Base-by-base conservation (phyloP, 1,284 basidiomycete genomes). In the Laetiporus sulphureus region DNA sequence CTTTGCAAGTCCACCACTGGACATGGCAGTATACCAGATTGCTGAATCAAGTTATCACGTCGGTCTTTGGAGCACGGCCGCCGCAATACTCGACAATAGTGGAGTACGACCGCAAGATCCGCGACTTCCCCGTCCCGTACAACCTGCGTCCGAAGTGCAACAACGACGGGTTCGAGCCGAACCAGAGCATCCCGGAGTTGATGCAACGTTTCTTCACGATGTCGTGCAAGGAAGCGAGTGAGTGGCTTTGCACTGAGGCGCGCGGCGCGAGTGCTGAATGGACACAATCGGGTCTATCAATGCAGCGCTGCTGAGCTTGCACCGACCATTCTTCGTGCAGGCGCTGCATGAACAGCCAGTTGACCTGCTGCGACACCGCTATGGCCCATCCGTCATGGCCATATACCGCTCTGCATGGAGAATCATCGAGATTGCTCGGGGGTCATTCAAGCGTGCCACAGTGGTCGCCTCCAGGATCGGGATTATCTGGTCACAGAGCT, bases 371-470 rank as follows among this genome's bases (percentile, higher is more conserved):
- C 67, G 67, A 46, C 81, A 85, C 53, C 71, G 68, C 53, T 85
- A 77, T 52, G 69, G 75, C 0, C 75, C 77, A 0, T 86, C 83
- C 1, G 77, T 85, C 1, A 70, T 82, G 58, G 77, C 83, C 0
- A 73, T 75, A 15, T 85, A 81, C 59, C 77, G 80, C 4, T 81
- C 79, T 8, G 77, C 80, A 5, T 83, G 79, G 75, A 64, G 81
- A 15, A 53, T 83, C 19, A 73, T 79, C 31, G 66, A 72, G 32
- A 66, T 64, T 1, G 59, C 79, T 33, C 60, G 61, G 11, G 56
- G 66, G n/a, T 59, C 67, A 1, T 73, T 69, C 58, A 54, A 58
- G 18, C 47, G 54, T 20, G 60, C 64, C 3, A 68, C 73, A 1
- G 55, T 63, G 1, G 50, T 73, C 6, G 50, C 75, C 3, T 59